Percentiles rank a stretch among this genome's conserved stretches.
These are phyloP conservation scores for Nepenthes gracilis DNA, from an alignment of 148 eudicot species.

Conservation along the genomic window DNA sequence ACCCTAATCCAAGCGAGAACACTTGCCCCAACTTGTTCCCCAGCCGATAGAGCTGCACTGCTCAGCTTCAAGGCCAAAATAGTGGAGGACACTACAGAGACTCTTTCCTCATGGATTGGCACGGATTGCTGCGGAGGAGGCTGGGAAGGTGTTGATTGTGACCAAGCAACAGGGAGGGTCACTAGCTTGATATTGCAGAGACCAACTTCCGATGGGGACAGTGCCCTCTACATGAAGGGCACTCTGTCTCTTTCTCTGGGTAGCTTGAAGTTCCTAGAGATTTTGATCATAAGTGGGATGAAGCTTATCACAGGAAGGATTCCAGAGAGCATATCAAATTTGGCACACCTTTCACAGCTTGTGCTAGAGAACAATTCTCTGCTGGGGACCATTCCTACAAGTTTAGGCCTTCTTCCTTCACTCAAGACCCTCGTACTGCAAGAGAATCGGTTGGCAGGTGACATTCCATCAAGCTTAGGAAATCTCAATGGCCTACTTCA, in stretches of 20 bases:
- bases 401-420: conserved; percentile 35
- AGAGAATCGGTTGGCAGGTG: conserved; percentile 46
- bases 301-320: conserved; percentile 43
- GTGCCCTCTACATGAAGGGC: conserved; percentile 51
- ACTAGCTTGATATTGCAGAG: conserved; percentile 42
- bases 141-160: conserved; percentile 82
- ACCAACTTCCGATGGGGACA: conserved; percentile 13
- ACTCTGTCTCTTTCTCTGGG: conserved; percentile 56
- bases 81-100: conserved; percentile 48
- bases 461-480: conserved; percentile 48
- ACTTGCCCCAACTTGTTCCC: conserved; percentile 20
- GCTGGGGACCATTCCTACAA: conserved; percentile 42
- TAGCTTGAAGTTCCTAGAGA: conserved; percentile 38
- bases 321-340: conserved; percentile 39
- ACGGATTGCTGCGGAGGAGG: conserved; percentile 61
- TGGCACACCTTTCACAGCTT: conserved; percentile 50
- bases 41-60: conserved; percentile 59
- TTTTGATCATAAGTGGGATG: conserved; percentile 70
- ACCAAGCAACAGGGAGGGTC: conserved; percentile 42
- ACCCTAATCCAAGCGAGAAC: conserved; percentile 9
- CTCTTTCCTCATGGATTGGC: conserved; percentile 61
- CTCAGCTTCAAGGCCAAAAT: conserved; percentile 55
- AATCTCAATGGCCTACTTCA: conserved; percentile 30
- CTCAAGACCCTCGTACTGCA: conserved; percentile 43
- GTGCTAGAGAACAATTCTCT: conserved; percentile 65